Evolutionary conservation across 1,139 yeast species (phyloP).

Genomic region (Kodamaea derodonti): DNA sequence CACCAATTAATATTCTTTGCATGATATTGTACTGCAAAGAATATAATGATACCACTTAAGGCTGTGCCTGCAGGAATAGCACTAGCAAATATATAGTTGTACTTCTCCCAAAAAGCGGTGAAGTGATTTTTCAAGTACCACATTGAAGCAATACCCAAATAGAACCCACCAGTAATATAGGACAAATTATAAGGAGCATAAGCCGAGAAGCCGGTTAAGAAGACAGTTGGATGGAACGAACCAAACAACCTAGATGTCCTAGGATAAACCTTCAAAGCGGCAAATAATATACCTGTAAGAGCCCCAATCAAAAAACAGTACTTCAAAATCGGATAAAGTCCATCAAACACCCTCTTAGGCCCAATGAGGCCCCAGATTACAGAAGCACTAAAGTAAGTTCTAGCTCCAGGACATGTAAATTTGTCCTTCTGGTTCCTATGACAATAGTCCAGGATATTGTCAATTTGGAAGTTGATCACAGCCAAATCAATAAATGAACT

Average conservation of each 20-base stretch:
- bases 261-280: slow-evolving; percentile 22
- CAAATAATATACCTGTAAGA: slow-evolving; percentile 25
- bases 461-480: slow-evolving; percentile 29
- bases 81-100: slow-evolving; percentile 17
- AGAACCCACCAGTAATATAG: slow-evolving; percentile 16
- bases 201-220: slow-evolving; percentile 14
- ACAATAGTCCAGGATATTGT: slow-evolving; percentile 24
- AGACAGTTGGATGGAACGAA: slow-evolving; percentile 17
- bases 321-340: slow-evolving; percentile 29
- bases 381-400: slow-evolving; percentile 29
- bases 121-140: slow-evolving; percentile 13
- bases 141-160: slow-evolving; percentile 15
- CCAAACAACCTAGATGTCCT: slow-evolving; percentile 11
- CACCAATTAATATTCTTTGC: slow-evolving; percentile 16
- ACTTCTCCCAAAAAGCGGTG: slow-evolving; percentile 19
- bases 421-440: slow-evolving; percentile 23
- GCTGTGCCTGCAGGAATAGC: slow-evolving; percentile 19
- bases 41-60: slow-evolving; percentile 16
- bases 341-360: slow-evolving; percentile 30
- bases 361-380: slow-evolving; percentile 38
- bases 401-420: slow-evolving; percentile 32
- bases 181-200: slow-evolving; percentile 16
- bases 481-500: slow-evolving; percentile 21
- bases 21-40: slow-evolving; percentile 18
- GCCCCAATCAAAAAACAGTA: slow-evolving; percentile 34